These are phyloP conservation scores for Rauvolfia tetraphylla DNA, from an alignment of 257 asterid species.

Conservation along the genomic window DNA sequence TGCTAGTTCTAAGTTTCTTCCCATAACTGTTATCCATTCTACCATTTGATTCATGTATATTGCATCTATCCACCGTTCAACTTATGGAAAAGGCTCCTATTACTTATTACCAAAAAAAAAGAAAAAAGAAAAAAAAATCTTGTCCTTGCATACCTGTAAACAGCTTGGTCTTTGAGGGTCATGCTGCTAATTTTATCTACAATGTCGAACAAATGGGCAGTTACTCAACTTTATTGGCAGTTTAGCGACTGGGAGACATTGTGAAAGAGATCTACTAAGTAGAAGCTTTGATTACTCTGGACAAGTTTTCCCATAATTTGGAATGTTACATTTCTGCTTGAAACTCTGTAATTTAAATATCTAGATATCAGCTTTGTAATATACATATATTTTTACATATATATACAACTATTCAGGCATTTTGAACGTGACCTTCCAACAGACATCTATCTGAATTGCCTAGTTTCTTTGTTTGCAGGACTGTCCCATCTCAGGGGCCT, in stretches of 20 bases:
- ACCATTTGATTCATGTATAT: too few relatives aligned
- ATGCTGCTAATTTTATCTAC: background rate
- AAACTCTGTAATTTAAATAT: background rate
- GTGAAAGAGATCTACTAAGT: too few relatives aligned
- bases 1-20: background rate
- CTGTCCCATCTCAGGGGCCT: conserved; percentile 51
- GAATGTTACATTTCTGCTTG: background rate
- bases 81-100: background rate
- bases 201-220: background rate
- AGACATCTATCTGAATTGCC: background rate
- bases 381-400: background rate
- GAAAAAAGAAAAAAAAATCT: too few relatives aligned
- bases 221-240: background rate
- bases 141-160: background rate
- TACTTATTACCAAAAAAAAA: too few relatives aligned
- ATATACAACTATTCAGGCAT: too few relatives aligned
- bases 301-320: background rate
- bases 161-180: background rate
- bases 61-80: too few relatives aligned
- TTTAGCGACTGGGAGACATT: background rate
- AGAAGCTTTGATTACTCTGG: background rate
- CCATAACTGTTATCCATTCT: background rate
- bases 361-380: background rate
- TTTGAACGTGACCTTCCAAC: background rate
- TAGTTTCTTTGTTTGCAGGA: conserved; percentile 48